Conservation (phyloP, 2,329 filamentous ascomycete species). For the Colletotrichum lini region DNA sequence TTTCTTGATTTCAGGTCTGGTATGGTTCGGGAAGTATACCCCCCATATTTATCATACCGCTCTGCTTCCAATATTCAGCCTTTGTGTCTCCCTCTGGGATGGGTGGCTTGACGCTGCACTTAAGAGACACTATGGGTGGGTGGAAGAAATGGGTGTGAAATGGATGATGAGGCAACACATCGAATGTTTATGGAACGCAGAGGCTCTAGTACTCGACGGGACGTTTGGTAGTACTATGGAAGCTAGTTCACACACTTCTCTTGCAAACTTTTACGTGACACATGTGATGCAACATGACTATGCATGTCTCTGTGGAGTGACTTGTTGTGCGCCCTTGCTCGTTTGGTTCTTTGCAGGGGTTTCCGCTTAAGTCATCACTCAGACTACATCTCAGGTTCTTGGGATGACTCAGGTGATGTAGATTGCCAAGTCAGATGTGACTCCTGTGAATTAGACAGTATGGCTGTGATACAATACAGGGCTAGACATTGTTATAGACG, state of each 20-base stretch:
- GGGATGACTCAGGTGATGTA: too few species aligned
- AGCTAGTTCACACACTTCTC: slow-evolving; percentile 15
- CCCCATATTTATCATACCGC: background rate
- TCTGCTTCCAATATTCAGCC: background rate
- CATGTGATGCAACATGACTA: background rate
- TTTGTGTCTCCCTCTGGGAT: slow-evolving; percentile 13
- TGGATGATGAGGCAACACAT: slow-evolving; percentile 3
- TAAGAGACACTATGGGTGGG: slow-evolving; percentile 8
- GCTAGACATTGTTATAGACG: background rate
- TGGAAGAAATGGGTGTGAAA: background rate
- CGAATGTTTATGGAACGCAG: slow-evolving; percentile 2
- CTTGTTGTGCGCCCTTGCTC: background rate
- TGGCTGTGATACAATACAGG: background rate
- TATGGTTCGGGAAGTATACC: slow-evolving; percentile 7
- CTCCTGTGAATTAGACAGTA: background rate
- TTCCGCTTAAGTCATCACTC: too few species aligned
- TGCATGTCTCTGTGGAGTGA: background rate
- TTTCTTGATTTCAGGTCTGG: slow-evolving; percentile 5
- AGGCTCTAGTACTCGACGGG: slow-evolving; percentile 13
- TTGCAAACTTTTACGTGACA: background rate
- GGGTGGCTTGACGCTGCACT: slow-evolving; percentile 27
- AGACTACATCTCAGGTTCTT: background rate
- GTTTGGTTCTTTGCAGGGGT: background rate
- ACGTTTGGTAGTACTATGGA: slow-evolving; percentile 14
- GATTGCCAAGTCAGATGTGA: background rate